These are phyloP conservation scores for Carex myosuroides DNA, from an alignment of 176 grass and related monocot genomes.

Conservation along the genomic window DNA sequence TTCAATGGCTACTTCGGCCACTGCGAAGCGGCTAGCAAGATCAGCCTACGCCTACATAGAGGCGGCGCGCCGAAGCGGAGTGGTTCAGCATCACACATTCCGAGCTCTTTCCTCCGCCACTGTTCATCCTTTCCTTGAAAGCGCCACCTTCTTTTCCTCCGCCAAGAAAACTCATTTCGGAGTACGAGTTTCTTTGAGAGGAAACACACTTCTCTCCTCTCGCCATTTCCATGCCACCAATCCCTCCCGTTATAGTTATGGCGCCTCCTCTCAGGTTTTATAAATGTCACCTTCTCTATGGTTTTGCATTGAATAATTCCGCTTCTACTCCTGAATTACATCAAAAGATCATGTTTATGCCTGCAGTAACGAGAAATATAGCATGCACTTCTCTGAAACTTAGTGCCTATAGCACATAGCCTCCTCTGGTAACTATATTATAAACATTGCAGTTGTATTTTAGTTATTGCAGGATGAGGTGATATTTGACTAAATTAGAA, in stretches of 20 bases:
- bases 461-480: neutral
- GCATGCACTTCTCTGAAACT: neutral
- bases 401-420: neutral
- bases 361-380: neutral
- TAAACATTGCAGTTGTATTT: neutral
- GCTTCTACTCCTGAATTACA: too few species aligned
- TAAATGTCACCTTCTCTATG: neutral
- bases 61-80: neutral
- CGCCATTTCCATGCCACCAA: slow-evolving; percentile 17
- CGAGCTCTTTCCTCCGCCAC: slow-evolving; percentile 6
- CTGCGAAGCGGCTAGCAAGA: neutral
- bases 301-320: neutral
- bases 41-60: slow-evolving; percentile 19
- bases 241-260: slow-evolving; percentile 4
- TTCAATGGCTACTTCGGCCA: slow-evolving; percentile 10
- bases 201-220: neutral
- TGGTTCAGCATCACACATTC: neutral
- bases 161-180: neutral
- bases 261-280: slow-evolving; percentile 12
- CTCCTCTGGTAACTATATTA: neutral
- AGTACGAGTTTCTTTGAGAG: neutral
- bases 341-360: neutral
- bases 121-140: neutral
- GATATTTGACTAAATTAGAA: neutral
- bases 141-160: neutral